These are phyloP conservation scores for Saccharomyces hybrid DNA, from an alignment of 1,139 yeast species.

Conservation along the genomic window DNA sequence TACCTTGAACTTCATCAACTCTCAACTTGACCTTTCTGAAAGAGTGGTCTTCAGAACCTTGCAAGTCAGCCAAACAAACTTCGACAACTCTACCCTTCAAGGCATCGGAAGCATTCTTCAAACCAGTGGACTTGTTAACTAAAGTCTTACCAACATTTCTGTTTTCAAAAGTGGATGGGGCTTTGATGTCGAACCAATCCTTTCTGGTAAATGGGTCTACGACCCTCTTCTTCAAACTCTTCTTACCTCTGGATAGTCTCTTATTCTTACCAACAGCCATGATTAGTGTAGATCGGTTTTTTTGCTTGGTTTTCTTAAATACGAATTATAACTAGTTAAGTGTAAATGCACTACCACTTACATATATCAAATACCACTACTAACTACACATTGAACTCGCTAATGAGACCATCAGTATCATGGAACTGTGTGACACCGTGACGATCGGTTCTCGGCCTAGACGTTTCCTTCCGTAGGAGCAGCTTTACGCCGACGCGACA, in stretches of 20 bases:
- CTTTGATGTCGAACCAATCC: slow-evolving; percentile 93
- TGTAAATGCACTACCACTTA: neutral
- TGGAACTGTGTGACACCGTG: slow-evolving; percentile 10
- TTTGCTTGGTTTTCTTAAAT: slow-evolving; percentile 1
- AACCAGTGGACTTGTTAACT: slow-evolving; percentile 90
- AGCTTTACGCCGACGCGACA: neutral
- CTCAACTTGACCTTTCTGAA: slow-evolving; percentile 84
- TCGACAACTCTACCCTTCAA: slow-evolving; percentile 87
- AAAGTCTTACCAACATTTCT: slow-evolving; percentile 91
- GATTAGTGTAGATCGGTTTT: slow-evolving; percentile 28
- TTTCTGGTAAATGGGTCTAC: slow-evolving; percentile 93
- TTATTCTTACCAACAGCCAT: slow-evolving; percentile 97
- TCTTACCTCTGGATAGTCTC: slow-evolving; percentile 94
- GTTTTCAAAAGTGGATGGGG: slow-evolving; percentile 90
- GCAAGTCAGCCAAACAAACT: slow-evolving; percentile 81
- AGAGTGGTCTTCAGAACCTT: slow-evolving; percentile 89
- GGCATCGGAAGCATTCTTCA: slow-evolving; percentile 86
- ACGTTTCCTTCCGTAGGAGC: neutral
- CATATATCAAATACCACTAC: neutral
- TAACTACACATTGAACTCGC: neutral
- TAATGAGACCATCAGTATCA: slow-evolving; percentile 3
- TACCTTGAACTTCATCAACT: slow-evolving; percentile 90
- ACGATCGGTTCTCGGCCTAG: neutral
- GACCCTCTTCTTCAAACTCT: slow-evolving; percentile 91
- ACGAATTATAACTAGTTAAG: neutral